Base-by-base conservation (phyloP, 2,329 filamentous ascomycete species). In the Bipolaris sorokiniana region DNA sequence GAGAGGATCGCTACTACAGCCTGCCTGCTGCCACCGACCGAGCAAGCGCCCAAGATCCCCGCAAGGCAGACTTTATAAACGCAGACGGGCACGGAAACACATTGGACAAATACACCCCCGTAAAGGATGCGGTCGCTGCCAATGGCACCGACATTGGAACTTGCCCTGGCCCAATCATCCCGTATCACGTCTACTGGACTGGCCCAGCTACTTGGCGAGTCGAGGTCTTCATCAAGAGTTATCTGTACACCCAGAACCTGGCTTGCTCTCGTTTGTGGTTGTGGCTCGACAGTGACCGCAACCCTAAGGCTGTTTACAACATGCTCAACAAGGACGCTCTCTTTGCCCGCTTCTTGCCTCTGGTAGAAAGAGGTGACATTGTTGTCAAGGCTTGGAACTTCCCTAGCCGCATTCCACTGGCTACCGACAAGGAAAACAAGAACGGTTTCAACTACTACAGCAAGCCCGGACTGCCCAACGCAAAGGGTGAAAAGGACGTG, bases 101-200 rank as follows among this genome's bases (percentile, higher is more conserved):
- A 9, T 58, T 76, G 18, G 59, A 56, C 18, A 72, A 61, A n/a
- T 79, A 80, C 44, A 61, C 71, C n/a, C 72, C 79, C 5, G 51
- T 72, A 4, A 58, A 74, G 2, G 70, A 78, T 2, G 76, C 76
- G 2, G 61, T 70, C 7, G 56, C 73, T 2, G 69, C 75, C 3
- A 75, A 80, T 16, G 79, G 78, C 48, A 64, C 73, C 2, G 76
- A 69, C 9, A 76, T 80, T 36, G 83, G 82, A n/a, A 77, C 78
- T 23, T 85, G 83, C 60, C 76, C 82, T 40, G 83, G 83, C 1
- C 82, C 83, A n/a, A 82, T 84, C 60, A 78, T 84, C 28, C 82
- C 82, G 3, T 84, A 82, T 49, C 83, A 85, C 62, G 79, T 81
- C 26, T 85, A 84, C 77, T 85, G 83, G 83, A 83, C 82, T 7